phyloP scores from a whole-genome alignment of 139 green algal genomes.

The Desmodesmus armatus region DNA sequence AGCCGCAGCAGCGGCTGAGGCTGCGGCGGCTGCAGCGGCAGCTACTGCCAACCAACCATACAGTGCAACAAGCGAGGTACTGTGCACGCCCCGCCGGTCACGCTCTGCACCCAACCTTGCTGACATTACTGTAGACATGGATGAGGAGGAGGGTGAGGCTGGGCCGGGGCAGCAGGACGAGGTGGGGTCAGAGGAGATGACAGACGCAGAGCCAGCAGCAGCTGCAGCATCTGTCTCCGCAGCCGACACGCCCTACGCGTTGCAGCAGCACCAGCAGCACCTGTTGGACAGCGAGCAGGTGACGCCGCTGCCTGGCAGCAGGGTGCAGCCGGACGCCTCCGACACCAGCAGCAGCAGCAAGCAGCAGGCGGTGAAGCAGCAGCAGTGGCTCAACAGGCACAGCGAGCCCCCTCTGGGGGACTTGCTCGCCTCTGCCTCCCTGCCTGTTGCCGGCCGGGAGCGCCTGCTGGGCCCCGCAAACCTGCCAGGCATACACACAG shows the following conservation, averaged over 20 bases:
- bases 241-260: background rate
- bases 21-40: background rate
- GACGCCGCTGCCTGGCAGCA: background rate
- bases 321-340: background rate
- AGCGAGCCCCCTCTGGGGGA: too few relatives aligned
- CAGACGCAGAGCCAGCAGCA: background rate
- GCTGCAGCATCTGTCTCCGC: background rate
- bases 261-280: conserved; percentile 3
- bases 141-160: background rate
- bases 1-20: background rate
- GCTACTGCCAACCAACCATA: conserved; percentile 1
- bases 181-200: background rate
- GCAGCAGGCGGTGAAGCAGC: conserved; percentile 13
- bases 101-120: conserved; percentile 37
- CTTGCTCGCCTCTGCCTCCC: background rate
- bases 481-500: conserved; percentile 34
- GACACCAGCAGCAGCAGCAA: conserved; percentile 1
- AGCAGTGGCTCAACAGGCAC: background rate
- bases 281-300: background rate
- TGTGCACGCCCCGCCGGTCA: conserved; percentile 18
- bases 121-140: background rate
- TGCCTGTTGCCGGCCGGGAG: background rate
- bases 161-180: background rate
- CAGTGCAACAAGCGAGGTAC: too few relatives aligned
- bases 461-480: background rate